A percentile compares a stretch with the other conserved stretches of the same genome.
Evolutionary conservation across 768 basidiomycete genomes (phyloP).

Genomic region (Naematelia aurantialba): DNA sequence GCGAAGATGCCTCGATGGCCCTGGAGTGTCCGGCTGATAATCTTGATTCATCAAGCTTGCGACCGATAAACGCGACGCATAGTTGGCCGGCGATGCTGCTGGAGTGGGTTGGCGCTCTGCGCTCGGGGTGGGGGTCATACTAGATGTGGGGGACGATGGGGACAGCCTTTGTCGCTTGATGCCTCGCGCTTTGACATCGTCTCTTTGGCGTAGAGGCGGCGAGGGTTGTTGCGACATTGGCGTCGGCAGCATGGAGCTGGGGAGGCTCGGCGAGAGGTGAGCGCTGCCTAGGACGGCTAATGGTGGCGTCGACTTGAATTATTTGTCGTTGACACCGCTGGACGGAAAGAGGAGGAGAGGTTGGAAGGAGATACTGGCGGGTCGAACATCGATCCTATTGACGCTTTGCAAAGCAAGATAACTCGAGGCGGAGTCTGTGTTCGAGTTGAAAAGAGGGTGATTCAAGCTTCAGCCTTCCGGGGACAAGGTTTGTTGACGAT

Average conservation of each 20-base stretch:
- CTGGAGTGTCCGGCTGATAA: neutral
- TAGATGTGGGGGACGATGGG: neutral
- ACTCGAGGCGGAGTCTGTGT: neutral
- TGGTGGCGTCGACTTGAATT: neutral
- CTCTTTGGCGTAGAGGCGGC: neutral
- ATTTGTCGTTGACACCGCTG: neutral
- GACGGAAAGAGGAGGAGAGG: neutral
- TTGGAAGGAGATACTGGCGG: neutral
- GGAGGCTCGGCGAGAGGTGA: neutral
- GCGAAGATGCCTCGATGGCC: neutral
- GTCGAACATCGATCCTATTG: neutral
- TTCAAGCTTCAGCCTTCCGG: neutral
- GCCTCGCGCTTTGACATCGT: neutral
- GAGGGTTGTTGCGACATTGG: neutral
- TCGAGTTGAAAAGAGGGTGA: neutral
- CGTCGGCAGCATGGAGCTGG: neutral
- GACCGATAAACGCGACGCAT: neutral
- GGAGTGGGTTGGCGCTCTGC: neutral
- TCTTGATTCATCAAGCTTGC: neutral
- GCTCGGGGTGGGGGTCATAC: neutral
- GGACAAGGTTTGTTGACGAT: neutral
- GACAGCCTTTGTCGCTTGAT: neutral
- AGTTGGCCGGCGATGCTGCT: neutral
- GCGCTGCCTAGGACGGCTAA: neutral
- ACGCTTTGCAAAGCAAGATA: neutral